Evolutionary conservation across 352 stramenopile genomes (phyloP), one percentile per base, ranked within the genome.

Genomic region (Vaucheria bursata): DNA sequence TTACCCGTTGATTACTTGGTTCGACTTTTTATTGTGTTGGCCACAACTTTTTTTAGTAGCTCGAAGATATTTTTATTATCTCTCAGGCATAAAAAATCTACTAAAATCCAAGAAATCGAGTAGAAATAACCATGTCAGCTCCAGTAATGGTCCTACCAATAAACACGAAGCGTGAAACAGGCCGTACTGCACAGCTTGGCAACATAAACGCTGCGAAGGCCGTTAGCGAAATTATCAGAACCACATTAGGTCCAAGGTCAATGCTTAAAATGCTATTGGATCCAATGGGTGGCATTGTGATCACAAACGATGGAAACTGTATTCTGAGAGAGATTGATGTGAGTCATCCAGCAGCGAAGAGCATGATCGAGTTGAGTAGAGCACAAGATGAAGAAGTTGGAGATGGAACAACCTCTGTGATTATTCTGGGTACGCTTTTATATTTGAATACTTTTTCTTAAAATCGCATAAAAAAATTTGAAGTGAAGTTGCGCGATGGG

Each of bases 241-340:
- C 96, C 32, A 99, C 96, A 3, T 86, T 99, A 34, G 96, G 96
- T 37, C 96, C 96, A 52, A 90, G 77, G 69, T 98, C 93, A 59
- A 99, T 99, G 95, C 88, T 97, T 76, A 97, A 98, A 89, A 99
- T 99, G 96, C 88, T 99, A 12, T 86, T 99, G 78, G 95, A 99
- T 89, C 95, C 95, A 34, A 99, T 99, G 95, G 96, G 96, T 67
- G 95, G 94, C 53, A 98, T 99, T 84, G 94, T 99, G 73, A 97
- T 99, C 86, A 99, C 97, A 53, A 99, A 99, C 86, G 97, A 99
- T 84, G 96, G 96, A 59, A 98, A 99, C 86, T 95, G 92, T 74
- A 99, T 99, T 79, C 88, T 99, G 34, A 91, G 96, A n/a, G 3
- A 76, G 53, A 75, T 86, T 29, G 79, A 87, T 50, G 78, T 87